Percentiles rank a stretch among this genome's conserved stretches.
phyloP scores from a whole-genome alignment of 176 grass and related monocot species.

The Rhynchospora breviuscula region DNA sequence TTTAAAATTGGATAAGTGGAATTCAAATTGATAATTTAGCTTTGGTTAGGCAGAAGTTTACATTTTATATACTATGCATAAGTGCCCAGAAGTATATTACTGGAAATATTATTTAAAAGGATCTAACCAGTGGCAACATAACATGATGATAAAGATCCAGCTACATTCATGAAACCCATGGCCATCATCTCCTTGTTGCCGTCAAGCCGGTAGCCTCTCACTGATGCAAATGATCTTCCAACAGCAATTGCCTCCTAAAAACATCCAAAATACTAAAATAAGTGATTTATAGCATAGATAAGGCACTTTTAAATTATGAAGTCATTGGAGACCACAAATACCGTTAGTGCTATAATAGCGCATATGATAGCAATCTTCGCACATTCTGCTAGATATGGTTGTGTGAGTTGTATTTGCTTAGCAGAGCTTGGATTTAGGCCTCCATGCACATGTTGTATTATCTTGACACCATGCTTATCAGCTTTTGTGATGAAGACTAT shows the following conservation, averaged over 20 bases:
- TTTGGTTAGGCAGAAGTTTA: neutral
- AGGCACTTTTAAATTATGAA: neutral
- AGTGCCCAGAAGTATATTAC: neutral
- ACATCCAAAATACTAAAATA: conserved; percentile 1
- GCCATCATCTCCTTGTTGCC: conserved; percentile 98
- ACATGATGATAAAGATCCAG: conserved; percentile 87
- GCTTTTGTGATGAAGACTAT: conserved; percentile 62
- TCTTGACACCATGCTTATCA: conserved; percentile 90
- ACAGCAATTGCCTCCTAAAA: conserved; percentile 95
- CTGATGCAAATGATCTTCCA: conserved; percentile 72
- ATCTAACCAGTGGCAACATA: conserved; percentile 87
- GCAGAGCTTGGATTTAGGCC: conserved; percentile 80
- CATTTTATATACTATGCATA: neutral
- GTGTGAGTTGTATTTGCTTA: conserved; percentile 52
- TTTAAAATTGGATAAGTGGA: neutral
- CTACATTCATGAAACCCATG: conserved; percentile 81
- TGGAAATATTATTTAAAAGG: neutral
- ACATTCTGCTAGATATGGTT: conserved; percentile 42
- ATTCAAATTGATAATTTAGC: neutral
- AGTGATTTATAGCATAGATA: neutral
- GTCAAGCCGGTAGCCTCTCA: conserved; percentile 80
- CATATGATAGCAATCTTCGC: conserved; percentile 84
- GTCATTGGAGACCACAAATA: conserved; percentile 10
- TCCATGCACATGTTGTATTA: conserved; percentile 61
- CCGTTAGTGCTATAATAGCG: conserved; percentile 81